Conservation (phyloP, 2,329 filamentous ascomycete genomes). For the Colletotrichum lindemuthianum region DNA sequence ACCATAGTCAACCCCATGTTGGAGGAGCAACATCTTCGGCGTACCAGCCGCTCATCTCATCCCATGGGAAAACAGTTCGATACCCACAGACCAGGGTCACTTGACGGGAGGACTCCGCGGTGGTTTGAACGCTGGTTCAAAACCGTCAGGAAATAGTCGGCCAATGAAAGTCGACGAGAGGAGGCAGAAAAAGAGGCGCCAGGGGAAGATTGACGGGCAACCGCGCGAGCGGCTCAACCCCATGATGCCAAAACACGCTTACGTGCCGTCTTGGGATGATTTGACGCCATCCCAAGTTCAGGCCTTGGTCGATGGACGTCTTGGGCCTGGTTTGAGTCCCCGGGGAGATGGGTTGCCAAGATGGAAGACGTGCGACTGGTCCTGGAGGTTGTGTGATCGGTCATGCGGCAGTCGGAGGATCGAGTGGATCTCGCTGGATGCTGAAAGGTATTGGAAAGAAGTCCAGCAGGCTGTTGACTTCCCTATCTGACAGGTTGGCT, state of each 20-base stretch:
- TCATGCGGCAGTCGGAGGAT: constrained; percentile 7
- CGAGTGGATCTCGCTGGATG: not conserved
- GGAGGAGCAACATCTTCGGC: constrained; percentile 8
- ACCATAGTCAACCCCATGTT: constrained; percentile 1
- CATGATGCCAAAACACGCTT: constrained; percentile 30
- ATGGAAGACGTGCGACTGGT: constrained; percentile 10
- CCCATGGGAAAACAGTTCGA: constrained; percentile 24
- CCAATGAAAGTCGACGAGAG: not conserved
- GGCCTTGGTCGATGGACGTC: constrained; percentile 1
- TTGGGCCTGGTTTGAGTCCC: not conserved
- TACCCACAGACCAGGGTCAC: constrained; percentile 10
- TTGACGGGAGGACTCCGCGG: constrained; percentile 17
- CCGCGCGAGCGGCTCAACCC: constrained; percentile 13
- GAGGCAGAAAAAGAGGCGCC: not conserved
- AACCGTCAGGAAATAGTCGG: constrained; percentile 17
- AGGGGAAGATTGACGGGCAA: not conserved
- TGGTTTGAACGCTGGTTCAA: constrained; percentile 25
- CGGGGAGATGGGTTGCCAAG: constrained; percentile 10
- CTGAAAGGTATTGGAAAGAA: not conserved
- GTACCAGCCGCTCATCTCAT: not conserved
- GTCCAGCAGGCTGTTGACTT: not conserved
- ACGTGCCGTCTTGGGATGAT: constrained; percentile 13
- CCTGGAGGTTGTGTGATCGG: not conserved
- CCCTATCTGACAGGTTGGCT: not conserved
- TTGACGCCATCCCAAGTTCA: constrained; percentile 25